phyloP scores from a whole-genome alignment of 371 early-diverging fungal genomes.

The Umbelopsis sp. region DNA sequence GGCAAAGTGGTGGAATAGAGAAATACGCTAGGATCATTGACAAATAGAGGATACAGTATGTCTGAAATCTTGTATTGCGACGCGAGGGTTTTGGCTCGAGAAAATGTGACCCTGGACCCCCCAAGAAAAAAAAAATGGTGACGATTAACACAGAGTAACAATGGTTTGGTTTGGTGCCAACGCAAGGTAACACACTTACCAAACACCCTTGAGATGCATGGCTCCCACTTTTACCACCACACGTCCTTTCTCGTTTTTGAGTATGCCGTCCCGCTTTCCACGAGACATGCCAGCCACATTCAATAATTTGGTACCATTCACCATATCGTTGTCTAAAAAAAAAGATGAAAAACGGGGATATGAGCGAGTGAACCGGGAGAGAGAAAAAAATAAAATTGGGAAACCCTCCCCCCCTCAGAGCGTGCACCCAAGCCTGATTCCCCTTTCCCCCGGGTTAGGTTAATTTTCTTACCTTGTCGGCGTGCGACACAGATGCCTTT shows the following conservation, averaged over 20 bases:
- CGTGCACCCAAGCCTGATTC: no score
- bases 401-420: no score
- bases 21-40: slow-evolving; percentile 66
- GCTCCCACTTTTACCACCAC: slow-evolving; percentile 87
- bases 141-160: neutral
- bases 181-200: slow-evolving; percentile 49
- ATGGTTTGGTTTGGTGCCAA: neutral
- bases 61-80: slow-evolving; percentile 71
- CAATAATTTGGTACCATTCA: slow-evolving; percentile 85
- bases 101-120: slow-evolving; percentile 64
- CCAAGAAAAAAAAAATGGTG: neutral
- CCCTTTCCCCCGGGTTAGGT: neutral
- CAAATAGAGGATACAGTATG: slow-evolving; percentile 74
- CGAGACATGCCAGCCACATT: slow-evolving; percentile 90
- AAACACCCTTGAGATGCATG: slow-evolving; percentile 90
- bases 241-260: slow-evolving; percentile 86
- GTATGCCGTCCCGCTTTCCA: slow-evolving; percentile 85
- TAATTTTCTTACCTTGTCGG: slow-evolving; percentile 59
- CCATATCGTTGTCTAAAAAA: slow-evolving; percentile 72
- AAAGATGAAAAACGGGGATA: neutral
- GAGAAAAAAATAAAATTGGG: neutral
- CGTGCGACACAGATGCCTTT: slow-evolving; percentile 80
- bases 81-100: slow-evolving; percentile 71
- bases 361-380: slow-evolving; percentile 1
- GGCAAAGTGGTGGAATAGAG: slow-evolving; percentile 31